Percentiles rank a stretch among this genome's conserved stretches.
Evolutionary conservation across 2,329 filamentous ascomycete species (phyloP).

Genomic region (Emericellopsis atlantica): DNA sequence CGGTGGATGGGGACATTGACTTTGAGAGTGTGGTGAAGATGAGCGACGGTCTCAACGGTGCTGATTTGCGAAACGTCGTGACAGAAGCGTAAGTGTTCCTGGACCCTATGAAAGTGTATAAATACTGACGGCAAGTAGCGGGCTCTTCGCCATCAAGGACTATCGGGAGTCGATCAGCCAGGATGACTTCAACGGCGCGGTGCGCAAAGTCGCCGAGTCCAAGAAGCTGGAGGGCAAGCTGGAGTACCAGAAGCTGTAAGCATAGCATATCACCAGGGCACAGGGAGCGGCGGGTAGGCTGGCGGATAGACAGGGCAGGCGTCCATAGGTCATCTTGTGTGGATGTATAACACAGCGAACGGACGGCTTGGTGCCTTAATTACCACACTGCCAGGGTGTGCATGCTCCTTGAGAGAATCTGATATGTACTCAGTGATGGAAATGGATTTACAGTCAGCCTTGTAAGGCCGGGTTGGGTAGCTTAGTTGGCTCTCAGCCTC

Average conservation of each 20-base stretch:
- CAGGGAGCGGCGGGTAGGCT: too few species aligned
- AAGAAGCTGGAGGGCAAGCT: constrained; percentile 99
- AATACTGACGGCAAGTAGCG: constrained; percentile 35
- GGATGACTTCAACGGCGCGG: constrained; percentile 98
- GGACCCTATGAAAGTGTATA: neutral
- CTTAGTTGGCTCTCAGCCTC: too few species aligned
- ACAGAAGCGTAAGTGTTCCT: constrained; percentile 82
- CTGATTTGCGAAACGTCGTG: constrained; percentile 93
- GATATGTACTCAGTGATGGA: too few species aligned
- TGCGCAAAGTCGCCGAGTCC: constrained; percentile 89
- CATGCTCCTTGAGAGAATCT: too few species aligned
- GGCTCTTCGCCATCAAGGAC: constrained; percentile 95
- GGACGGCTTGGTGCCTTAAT: too few species aligned
- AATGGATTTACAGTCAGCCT: too few species aligned
- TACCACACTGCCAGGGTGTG: too few species aligned
- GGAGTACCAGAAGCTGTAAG: constrained; percentile 87
- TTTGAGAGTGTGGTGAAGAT: constrained; percentile 99
- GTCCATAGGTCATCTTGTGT: too few species aligned
- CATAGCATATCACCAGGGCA: neutral
- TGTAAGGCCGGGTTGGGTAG: too few species aligned
- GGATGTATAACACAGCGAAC: too few species aligned
- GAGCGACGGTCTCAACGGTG: constrained; percentile 96
- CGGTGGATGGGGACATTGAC: constrained; percentile 89
- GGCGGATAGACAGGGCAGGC: too few species aligned
- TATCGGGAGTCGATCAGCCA: constrained; percentile 94